Percentiles rank a stretch among this genome's conserved stretches.
Conservation (phyloP, 768 basidiomycete genomes). For the Coprinopsis marcescibilis region DNA sequence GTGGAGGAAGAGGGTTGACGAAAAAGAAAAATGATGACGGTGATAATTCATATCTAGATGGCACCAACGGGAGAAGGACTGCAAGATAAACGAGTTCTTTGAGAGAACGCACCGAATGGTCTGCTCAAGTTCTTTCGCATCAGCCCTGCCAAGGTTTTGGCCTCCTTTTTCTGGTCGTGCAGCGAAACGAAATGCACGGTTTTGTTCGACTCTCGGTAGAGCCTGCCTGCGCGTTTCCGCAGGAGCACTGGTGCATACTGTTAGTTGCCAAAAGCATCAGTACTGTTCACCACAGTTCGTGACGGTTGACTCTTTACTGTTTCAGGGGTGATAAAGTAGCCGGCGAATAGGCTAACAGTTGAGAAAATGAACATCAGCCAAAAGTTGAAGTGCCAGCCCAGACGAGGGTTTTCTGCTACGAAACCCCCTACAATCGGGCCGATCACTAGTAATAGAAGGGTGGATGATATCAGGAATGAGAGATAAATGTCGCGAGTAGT, state of each 20-base stretch:
- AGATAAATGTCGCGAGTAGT: not conserved
- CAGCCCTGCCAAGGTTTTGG: slow-evolving; percentile 35
- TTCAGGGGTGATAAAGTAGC: slow-evolving; percentile 49
- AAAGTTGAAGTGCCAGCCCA: slow-evolving; percentile 61
- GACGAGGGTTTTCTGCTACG: slow-evolving; percentile 38
- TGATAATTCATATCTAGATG: no score
- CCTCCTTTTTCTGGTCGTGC: slow-evolving; percentile 40
- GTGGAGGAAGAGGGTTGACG: no score
- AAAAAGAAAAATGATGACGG: no score
- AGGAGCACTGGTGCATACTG: slow-evolving; percentile 60
- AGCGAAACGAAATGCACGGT: slow-evolving; percentile 41
- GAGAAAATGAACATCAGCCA: slow-evolving; percentile 60
- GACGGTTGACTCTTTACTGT: slow-evolving; percentile 44
- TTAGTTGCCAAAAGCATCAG: no score
- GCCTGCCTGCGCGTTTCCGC: slow-evolving; percentile 41
- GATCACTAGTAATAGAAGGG: slow-evolving; percentile 33
- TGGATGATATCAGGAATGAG: not conserved
- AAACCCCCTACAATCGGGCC: slow-evolving; percentile 68
- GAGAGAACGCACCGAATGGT: slow-evolving; percentile 42
- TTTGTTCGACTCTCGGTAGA: slow-evolving; percentile 35
- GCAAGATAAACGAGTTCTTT: not conserved
- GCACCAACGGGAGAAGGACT: slow-evolving; percentile 13
- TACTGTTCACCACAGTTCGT: no score
- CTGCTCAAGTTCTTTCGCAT: slow-evolving; percentile 46
- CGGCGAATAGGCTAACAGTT: slow-evolving; percentile 35